phyloP scores from a whole-genome alignment of 495 filamentous ascomycete species.

The Aspergillus campestris region DNA sequence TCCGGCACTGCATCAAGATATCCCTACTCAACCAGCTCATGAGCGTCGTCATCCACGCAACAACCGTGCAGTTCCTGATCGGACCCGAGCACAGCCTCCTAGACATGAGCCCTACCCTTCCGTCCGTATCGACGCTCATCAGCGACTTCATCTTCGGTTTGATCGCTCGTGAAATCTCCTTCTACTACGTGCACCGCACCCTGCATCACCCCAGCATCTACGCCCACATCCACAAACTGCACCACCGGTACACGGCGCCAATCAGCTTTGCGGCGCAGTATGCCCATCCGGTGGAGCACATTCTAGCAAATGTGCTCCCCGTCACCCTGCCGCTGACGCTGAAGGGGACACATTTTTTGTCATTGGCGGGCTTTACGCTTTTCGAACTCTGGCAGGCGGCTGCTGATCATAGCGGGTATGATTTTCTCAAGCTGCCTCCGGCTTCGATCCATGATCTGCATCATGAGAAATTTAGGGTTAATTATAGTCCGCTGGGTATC shows the following conservation, averaged over 20 bases:
- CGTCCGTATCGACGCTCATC: conserved; percentile 23
- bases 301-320: conserved; percentile 46
- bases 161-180: conserved; percentile 42
- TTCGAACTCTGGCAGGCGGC: conserved; percentile 41
- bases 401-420: conserved; percentile 49
- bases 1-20: conserved; percentile 35
- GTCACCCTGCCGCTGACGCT: conserved; percentile 44
- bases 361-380: conserved; percentile 41
- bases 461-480: conserved; percentile 32
- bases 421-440: conserved; percentile 33
- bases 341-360: conserved; percentile 39
- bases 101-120: conserved; percentile 23
- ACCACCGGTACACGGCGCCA: conserved; percentile 51
- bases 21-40: conserved; percentile 41
- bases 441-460: conserved; percentile 48
- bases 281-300: conserved; percentile 49
- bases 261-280: conserved; percentile 52
- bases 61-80: conserved; percentile 23
- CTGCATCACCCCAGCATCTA: conserved; percentile 46
- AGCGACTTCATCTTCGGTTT: conserved; percentile 38
- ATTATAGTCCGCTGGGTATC: conserved; percentile 28
- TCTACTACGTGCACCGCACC: conserved; percentile 49
- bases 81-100: conserved; percentile 10
- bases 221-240: conserved; percentile 44
- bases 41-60: conserved; percentile 28